Conservation (phyloP, 2,329 filamentous ascomycete species). For the Claviceps sorghi region DNA sequence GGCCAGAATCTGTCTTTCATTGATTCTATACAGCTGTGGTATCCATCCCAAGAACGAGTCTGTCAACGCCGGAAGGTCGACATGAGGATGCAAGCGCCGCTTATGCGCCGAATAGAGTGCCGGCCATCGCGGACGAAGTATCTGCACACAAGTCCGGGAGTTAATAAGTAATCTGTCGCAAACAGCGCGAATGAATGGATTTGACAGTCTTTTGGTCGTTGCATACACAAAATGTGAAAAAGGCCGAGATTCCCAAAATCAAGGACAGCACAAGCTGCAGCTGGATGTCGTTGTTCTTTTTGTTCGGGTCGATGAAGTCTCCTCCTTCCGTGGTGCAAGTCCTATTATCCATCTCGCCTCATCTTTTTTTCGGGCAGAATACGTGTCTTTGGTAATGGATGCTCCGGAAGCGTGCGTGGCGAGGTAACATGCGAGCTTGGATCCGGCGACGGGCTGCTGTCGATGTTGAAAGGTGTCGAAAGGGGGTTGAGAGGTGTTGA, state of each 20-base stretch:
- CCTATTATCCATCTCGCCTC: constrained; percentile 2
- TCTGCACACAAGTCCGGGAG: constrained; percentile 28
- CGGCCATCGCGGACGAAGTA: constrained; percentile 82
- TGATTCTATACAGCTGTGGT: constrained; percentile 66
- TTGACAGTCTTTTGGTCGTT: constrained; percentile 14
- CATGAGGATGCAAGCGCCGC: constrained; percentile 46
- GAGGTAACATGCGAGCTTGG: background rate
- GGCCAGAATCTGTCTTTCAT: constrained; percentile 75
- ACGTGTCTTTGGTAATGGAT: background rate
- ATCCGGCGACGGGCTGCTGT: background rate
- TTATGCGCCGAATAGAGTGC: constrained; percentile 81
- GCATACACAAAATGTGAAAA: constrained; percentile 59
- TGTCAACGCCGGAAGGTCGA: constrained; percentile 61
- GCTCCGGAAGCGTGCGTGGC: no score
- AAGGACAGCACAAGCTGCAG: constrained; percentile 63
- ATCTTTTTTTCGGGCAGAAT: background rate
- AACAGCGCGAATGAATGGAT: background rate
- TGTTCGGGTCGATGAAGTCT: constrained; percentile 12
- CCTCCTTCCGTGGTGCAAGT: constrained; percentile 5
- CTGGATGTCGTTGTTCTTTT: constrained; percentile 28
- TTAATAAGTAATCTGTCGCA: background rate
- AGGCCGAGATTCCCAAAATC: constrained; percentile 53
- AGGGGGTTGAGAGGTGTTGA: background rate
- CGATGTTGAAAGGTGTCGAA: background rate
- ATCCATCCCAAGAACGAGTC: constrained; percentile 90